Evolutionary conservation across 768 basidiomycete species (phyloP).

Genomic region (Boletus rubroflammeus): DNA sequence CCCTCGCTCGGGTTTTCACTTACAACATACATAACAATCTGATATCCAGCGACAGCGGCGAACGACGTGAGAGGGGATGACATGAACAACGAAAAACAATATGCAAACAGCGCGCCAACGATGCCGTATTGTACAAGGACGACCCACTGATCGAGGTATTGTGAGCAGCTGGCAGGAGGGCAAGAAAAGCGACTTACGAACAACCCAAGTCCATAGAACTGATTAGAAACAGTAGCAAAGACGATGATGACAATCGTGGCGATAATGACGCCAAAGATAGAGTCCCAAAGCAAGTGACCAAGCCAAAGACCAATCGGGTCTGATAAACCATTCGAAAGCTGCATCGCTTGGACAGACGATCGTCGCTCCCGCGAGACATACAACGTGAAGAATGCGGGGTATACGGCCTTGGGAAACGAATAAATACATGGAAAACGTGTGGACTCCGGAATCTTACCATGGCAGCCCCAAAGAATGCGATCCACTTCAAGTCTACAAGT

Average conservation of each 20-base stretch:
- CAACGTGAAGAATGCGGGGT: conserved; percentile 77
- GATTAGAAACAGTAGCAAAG: conserved; percentile 51
- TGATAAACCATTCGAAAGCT: conserved; percentile 70
- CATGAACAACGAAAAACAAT: conserved; percentile 57
- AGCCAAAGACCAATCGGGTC: conserved; percentile 72
- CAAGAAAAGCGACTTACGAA: conserved; percentile 40
- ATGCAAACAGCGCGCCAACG: conserved; percentile 64
- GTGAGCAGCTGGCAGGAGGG: not conserved
- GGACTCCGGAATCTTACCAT: conserved; percentile 47
- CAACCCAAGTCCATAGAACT: conserved; percentile 68
- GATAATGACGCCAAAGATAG: conserved; percentile 52
- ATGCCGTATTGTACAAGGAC: conserved; percentile 68
- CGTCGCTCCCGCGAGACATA: conserved; percentile 74
- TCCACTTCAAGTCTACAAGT: conserved; percentile 65
- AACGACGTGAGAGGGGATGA: conserved; percentile 70
- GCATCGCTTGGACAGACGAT: conserved; percentile 74
- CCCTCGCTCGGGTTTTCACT: conserved; percentile 24
- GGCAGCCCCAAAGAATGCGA: conserved; percentile 66
- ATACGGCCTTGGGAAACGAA: conserved; percentile 49
- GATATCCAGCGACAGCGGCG: conserved; percentile 67
- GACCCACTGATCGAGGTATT: conserved; percentile 51
- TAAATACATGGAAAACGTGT: not conserved
- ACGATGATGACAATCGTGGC: conserved; percentile 63
- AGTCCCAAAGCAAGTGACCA: conserved; percentile 75
- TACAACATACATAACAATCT: conserved; percentile 69